phyloP scores from a whole-genome alignment of 2,329 filamentous ascomycete species.

The Botrytis sinoallii region DNA sequence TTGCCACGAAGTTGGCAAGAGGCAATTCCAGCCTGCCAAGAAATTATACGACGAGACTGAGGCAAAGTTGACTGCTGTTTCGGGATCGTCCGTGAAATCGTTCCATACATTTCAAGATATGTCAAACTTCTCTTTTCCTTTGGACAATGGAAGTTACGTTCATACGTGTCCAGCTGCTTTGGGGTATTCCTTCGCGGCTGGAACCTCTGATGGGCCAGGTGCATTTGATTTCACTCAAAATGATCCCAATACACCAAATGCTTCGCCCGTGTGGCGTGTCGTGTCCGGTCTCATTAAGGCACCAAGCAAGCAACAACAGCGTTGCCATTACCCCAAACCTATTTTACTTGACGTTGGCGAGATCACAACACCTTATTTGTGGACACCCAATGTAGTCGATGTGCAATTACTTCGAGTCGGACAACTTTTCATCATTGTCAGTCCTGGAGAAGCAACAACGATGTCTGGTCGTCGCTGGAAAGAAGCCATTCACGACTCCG shows the following conservation, averaged over 20 bases:
- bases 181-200: conserved; percentile 89
- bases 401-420: conserved; percentile 82
- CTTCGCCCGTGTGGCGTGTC: conserved; percentile 67
- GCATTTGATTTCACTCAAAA: conserved; percentile 93
- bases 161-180: conserved; percentile 82
- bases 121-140: conserved; percentile 67
- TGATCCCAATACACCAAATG: conserved; percentile 66
- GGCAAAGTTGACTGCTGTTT: conserved; percentile 44
- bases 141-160: conserved; percentile 68
- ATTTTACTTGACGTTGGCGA: conserved; percentile 87
- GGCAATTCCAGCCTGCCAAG: conserved; percentile 64
- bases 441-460: conserved; percentile 83
- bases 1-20: conserved; percentile 71
- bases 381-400: conserved; percentile 90
- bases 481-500: conserved; percentile 59
- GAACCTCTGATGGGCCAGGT: conserved; percentile 87
- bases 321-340: conserved; percentile 78
- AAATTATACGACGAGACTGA: conserved; percentile 57
- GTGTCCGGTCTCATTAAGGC: conserved; percentile 70
- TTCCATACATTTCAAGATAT: conserved; percentile 87
- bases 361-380: conserved; percentile 72
- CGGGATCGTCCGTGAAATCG: conserved; percentile 67
- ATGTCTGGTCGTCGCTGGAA: conserved; percentile 92
- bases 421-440: conserved; percentile 78
- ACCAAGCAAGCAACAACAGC: conserved; percentile 65